phyloP scores from a whole-genome alignment of 345 rosid species.

The Syzygium aromaticum region DNA sequence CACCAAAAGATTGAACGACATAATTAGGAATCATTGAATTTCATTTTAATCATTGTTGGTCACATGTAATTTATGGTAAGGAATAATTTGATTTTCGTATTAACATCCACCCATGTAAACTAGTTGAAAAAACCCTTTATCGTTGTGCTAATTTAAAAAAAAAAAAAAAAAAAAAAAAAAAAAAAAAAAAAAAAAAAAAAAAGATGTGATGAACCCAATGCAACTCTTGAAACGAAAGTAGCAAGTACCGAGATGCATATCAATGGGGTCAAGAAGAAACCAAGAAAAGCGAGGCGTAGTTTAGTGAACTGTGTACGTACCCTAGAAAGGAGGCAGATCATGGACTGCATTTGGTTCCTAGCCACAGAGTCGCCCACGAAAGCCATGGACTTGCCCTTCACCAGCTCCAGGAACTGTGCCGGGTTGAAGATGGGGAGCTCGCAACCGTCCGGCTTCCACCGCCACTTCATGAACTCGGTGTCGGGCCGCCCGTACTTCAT shows the following conservation, averaged over 20 bases:
- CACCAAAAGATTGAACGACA: background rate
- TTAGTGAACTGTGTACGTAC: constrained; percentile 16
- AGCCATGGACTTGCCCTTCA: constrained; percentile 72
- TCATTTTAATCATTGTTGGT: background rate
- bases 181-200: background rate
- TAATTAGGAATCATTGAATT: background rate
- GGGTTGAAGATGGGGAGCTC: constrained; percentile 66
- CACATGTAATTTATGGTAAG: background rate
- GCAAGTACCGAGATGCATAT: background rate
- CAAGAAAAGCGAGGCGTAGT: background rate
- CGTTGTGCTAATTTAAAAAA: background rate
- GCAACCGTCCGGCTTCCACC: constrained; percentile 79
- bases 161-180: background rate
- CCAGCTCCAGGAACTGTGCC: constrained; percentile 53
- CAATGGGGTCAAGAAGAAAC: background rate
- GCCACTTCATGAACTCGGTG: constrained; percentile 61
- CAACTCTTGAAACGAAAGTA: background rate
- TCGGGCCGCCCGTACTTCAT: constrained; percentile 85
- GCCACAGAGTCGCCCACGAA: constrained; percentile 88
- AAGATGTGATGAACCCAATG: background rate
- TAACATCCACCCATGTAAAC: background rate
- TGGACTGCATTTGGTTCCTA: constrained; percentile 93
- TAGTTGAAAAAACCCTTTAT: background rate
- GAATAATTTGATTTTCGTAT: background rate
- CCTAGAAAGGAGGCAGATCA: constrained; percentile 88